These are phyloP conservation scores for Phytophthora lateralis DNA, from an alignment of 352 stramenopile species.

Conservation along the genomic window DNA sequence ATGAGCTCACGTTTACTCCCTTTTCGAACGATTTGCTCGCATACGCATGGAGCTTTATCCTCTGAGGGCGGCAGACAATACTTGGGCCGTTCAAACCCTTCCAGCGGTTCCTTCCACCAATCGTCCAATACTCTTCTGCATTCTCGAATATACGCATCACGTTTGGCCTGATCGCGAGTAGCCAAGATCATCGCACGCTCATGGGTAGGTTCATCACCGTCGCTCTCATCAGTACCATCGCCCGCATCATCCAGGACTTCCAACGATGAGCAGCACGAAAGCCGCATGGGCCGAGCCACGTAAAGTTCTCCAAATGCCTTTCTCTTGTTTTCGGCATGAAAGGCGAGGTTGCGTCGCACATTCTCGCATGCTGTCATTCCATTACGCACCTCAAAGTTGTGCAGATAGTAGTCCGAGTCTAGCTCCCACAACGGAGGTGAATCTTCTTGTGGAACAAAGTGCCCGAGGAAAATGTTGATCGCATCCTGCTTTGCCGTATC, in stretches of 20 bases:
- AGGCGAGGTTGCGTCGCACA: constrained; percentile 62
- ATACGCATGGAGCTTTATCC: constrained; percentile 29
- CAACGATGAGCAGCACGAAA: constrained; percentile 45
- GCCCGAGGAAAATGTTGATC: constrained; percentile 99
- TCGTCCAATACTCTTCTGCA: constrained; percentile 78
- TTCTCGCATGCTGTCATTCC: constrained; percentile 63
- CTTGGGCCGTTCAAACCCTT: constrained; percentile 68
- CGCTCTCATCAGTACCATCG: constrained; percentile 34
- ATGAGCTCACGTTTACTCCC: constrained; percentile 13
- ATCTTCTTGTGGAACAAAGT: constrained; percentile 78
- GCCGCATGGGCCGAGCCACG: constrained; percentile 24
- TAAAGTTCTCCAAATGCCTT: constrained; percentile 48
- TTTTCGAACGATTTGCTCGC: constrained; percentile 32
- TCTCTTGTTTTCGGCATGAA: constrained; percentile 68
- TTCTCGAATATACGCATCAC: constrained; percentile 79
- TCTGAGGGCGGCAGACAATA: constrained; percentile 34
- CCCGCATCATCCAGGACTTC: constrained; percentile 38
- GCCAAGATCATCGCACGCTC: constrained; percentile 27
- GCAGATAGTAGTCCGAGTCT: constrained; percentile 91
- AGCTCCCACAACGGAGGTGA: constrained; percentile 82
- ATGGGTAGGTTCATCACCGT: constrained; percentile 33
- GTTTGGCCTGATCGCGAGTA: constrained; percentile 53
- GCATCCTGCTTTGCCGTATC: constrained; percentile 98
- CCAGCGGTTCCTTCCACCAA: constrained; percentile 88
- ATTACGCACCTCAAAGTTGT: constrained; percentile 90